Base-by-base conservation (phyloP, 495 filamentous ascomycete species). In the Bathelium albidoporum region DNA sequence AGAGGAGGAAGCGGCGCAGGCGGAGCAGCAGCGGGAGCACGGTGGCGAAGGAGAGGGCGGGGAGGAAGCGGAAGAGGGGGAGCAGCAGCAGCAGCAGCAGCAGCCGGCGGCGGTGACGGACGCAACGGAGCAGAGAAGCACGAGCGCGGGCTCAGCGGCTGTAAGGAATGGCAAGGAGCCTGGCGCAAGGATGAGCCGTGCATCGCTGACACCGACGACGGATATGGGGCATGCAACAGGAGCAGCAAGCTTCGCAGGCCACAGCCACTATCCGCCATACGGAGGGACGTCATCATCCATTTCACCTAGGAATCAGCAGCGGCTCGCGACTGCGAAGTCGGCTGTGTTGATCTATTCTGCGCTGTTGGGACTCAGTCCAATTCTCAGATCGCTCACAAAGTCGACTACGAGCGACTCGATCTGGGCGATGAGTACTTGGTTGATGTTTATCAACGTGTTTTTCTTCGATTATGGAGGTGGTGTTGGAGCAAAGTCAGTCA, bases 381-480 rank as follows among this genome's bases (percentile, higher is more conserved):
- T 98, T 66, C 80, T 97, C 39, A 96, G 96, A 73, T 96, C 91
- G 2, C 81, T 98, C 16, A 97, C 94, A 0, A 85, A 86, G 39
- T 96, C 91, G 4, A 96, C 91, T 3, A 88, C 88, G 22, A 85
- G 80, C 32, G 94, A 98, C 78, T 90, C 86, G 28, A 97, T 98
- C 66, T 98, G 95, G 95, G 90, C 94, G 18, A 87, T 98, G 79
- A 91, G 89, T 66, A 90, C 86, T 74, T 95, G 89, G 87, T 80
- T 98, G 55, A 83, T 98, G 71, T 83, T 89, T 63, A 91, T 96
- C 76, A 97, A 98, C 75, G 89, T 97, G 68, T 91, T 96, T 73
- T 95, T 94, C 72, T 96, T 97, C 72, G 94, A 98, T 77, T 97
- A 97, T 70, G 87, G 91, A 29, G 86, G 84, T 68, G 87, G 81